Base-by-base conservation (phyloP, 192 early-diverging fungal species). In the Spizellomyces sp. region DNA sequence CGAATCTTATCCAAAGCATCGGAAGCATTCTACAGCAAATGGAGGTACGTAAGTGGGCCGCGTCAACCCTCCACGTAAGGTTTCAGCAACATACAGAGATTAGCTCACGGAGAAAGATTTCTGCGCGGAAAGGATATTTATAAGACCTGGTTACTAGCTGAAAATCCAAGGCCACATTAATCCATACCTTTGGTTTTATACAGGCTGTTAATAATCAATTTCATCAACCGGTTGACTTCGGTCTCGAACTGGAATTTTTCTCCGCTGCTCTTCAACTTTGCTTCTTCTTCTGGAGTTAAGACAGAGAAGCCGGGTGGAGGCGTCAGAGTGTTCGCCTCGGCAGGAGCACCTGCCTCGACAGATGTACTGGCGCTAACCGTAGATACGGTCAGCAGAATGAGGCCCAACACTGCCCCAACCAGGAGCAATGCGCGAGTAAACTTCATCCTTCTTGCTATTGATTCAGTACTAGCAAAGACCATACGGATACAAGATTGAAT, bases 1-100 rank as follows among this genome's bases (percentile, higher is more conserved):
- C 94, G 84, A 63, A 94, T 89, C 81, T 95, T 98, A 83, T 98
- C 96, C 42, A 99, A 79, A 5, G 98, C 98, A 83, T 98, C 96
- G 7, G 96, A 95, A 1, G 93, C 92, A 73, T 98, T 98, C 22
- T 78, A 69, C 52, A 67, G n/a, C n/a, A 22, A 54, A n/a, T 36
- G 3, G 27, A 36, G 27, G 27, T 67, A 12, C 57, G 75, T 14
- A 19, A 72, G 17, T 15, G 15, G 65, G 41, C 45, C 5, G 27
- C 27, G 27, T 36, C 27, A 36, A 36, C 27, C 27, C 27, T 36
- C 27, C 27, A 36, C 27, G 42, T 6, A 48, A 36, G 27, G 3
- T 36, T 36, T 36, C 27, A 36, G 27, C 27, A 36, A 36, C 69
- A 43, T 61, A 83, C 81, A 63, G 94, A 96, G 48, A 98, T 94